Conservation (phyloP, 2,329 filamentous ascomycete species). For the Cryphonectria japonica region DNA sequence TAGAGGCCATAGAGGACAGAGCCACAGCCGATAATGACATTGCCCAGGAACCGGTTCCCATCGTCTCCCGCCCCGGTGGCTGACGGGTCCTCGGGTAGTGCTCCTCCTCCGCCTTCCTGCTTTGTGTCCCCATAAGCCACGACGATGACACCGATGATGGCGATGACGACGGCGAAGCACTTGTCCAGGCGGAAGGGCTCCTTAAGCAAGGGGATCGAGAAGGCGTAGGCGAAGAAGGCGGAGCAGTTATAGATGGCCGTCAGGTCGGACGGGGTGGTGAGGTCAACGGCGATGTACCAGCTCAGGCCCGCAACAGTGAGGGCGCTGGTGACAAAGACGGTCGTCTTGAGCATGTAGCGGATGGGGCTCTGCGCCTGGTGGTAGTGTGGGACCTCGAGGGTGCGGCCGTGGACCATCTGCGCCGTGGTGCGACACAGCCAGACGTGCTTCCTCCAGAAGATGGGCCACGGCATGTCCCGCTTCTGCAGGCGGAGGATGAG, state of each 20-base stretch:
- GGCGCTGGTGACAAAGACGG: slow-evolving; percentile 79
- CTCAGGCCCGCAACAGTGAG: slow-evolving; percentile 88
- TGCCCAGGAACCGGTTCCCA: slow-evolving; percentile 75
- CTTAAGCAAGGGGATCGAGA: slow-evolving; percentile 85
- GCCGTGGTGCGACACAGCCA: slow-evolving; percentile 57
- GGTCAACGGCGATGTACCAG: slow-evolving; percentile 93
- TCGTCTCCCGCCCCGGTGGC: slow-evolving; percentile 32
- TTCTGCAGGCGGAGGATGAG: slow-evolving; percentile 79
- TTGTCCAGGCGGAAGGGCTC: slow-evolving; percentile 87
- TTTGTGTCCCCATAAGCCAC: slow-evolving; percentile 87
- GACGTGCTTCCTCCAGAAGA: slow-evolving; percentile 76
- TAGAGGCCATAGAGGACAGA: slow-evolving; percentile 95
- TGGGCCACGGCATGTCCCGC: slow-evolving; percentile 75
- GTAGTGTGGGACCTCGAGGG: slow-evolving; percentile 65
- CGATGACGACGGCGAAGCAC: slow-evolving; percentile 81
- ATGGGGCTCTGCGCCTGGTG: slow-evolving; percentile 46
- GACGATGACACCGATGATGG: slow-evolving; percentile 88
- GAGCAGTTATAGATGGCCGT: slow-evolving; percentile 99
- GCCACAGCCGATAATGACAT: slow-evolving; percentile 88
- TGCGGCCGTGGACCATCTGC: slow-evolving; percentile 84
- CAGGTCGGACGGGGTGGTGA: slow-evolving; percentile 90
- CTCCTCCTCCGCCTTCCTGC: slow-evolving; percentile 41
- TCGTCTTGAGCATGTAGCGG: slow-evolving; percentile 78
- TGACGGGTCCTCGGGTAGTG: background rate
- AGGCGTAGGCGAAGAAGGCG: slow-evolving; percentile 97